A percentile compares a stretch with the other conserved stretches of the same genome.
Conservation (phyloP, 2,329 filamentous ascomycete genomes). For the Aureobasidium musti region DNA sequence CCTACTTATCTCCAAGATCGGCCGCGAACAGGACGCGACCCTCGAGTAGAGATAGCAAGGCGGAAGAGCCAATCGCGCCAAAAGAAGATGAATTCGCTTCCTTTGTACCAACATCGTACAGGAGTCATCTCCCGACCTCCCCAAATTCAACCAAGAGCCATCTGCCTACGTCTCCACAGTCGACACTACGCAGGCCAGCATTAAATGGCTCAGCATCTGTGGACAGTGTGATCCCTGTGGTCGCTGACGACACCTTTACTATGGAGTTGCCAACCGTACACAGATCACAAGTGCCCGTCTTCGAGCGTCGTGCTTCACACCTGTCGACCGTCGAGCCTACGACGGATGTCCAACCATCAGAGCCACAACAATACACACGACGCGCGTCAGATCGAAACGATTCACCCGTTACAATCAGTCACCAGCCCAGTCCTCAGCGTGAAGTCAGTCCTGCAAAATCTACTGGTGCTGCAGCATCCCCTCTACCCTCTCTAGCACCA, state of each 20-base stretch:
- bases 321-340: background rate
- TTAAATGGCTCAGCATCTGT: conserved; percentile 45
- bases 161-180: conserved; percentile 34
- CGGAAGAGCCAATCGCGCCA: conserved; percentile 29
- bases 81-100: conserved; percentile 52
- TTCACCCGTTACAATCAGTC: conserved; percentile 26
- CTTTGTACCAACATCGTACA: conserved; percentile 46
- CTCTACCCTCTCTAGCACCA: conserved; percentile 34
- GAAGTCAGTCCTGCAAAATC: conserved; percentile 37
- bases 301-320: conserved; percentile 19
- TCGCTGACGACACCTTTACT: conserved; percentile 52
- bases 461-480: conserved; percentile 33
- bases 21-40: conserved; percentile 35
- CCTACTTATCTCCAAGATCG: conserved; percentile 27
- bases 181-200: conserved; percentile 39
- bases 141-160: conserved; percentile 36
- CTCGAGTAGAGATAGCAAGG: conserved; percentile 40
- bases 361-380: conserved; percentile 7
- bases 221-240: conserved; percentile 43
- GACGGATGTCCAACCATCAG: background rate
- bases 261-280: conserved; percentile 52
- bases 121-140: conserved; percentile 36
- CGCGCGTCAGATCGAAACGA: conserved; percentile 20
- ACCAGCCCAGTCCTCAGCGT: conserved; percentile 29
- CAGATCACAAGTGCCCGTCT: conserved; percentile 35